phyloP scores from a whole-genome alignment of 2,329 filamentous ascomycete genomes.

The Clonostachys byssicola region DNA sequence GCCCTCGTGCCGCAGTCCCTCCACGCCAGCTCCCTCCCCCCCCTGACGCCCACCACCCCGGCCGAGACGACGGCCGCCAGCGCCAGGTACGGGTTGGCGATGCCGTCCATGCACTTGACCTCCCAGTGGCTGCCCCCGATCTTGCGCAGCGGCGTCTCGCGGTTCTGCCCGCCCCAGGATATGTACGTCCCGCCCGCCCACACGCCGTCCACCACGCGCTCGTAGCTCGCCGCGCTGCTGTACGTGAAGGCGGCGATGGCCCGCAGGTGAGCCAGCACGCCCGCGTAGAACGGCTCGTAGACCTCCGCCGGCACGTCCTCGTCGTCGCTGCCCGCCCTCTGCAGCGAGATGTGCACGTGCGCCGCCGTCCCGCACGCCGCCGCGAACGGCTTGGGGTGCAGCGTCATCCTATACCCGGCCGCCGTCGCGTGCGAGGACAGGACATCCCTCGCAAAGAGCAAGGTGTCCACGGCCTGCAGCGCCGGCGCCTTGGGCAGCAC shows the following conservation, averaged over 20 bases:
- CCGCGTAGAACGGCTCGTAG: constrained; percentile 67
- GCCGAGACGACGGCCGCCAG: constrained; percentile 23
- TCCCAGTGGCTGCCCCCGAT: constrained; percentile 70
- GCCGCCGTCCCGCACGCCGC: constrained; percentile 58
- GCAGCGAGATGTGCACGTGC: constrained; percentile 68
- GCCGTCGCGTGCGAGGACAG: constrained; percentile 60
- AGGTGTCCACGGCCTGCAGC: constrained; percentile 64
- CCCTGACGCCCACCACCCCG: constrained; percentile 16
- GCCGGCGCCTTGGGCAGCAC: constrained; percentile 61
- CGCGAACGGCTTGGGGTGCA: constrained; percentile 67
- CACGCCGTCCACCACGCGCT: constrained; percentile 60
- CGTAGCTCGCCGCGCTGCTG: constrained; percentile 63
- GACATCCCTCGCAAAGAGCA: constrained; percentile 68
- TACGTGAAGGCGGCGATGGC: constrained; percentile 68
- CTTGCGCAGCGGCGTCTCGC: constrained; percentile 69
- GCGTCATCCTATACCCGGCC: constrained; percentile 62
- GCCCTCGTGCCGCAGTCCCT: constrained; percentile 48
- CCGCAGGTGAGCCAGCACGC: constrained; percentile 61
- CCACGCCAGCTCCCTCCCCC: constrained; percentile 33
- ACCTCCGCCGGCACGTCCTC: constrained; percentile 28
- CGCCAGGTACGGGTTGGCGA: constrained; percentile 74
- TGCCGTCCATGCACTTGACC: constrained; percentile 71
- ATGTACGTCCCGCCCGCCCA: constrained; percentile 81
- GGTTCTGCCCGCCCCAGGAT: constrained; percentile 78
- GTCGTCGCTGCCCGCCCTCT: constrained; percentile 32